Evolutionary conservation across 768 basidiomycete genomes (phyloP), one percentile per base, ranked within the genome.

Genomic region (Cystofilobasidium capitatum): DNA sequence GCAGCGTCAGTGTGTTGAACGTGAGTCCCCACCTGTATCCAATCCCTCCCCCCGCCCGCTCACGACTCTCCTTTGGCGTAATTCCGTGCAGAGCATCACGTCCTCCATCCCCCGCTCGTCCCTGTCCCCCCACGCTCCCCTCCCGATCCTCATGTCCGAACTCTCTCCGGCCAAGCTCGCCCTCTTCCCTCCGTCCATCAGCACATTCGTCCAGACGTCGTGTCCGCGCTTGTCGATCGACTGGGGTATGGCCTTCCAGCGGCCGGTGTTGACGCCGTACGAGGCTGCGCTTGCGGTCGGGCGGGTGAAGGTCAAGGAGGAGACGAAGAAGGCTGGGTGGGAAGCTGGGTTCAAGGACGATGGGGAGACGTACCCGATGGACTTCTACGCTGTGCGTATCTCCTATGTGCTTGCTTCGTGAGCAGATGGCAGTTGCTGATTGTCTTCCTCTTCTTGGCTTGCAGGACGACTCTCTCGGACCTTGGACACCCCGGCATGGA

Each of bases 181-280:
- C 5, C 80, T 98, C 3, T 88, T 99, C 76, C 73, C 78, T 0
- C 84, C 85, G 0, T 84, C 91, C 69, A 82, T 98, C 71, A 86
- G 89, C 2, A 85, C 88, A 0, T 98, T 98, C 76, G 84, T 98
- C 22, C 96, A 98, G 75, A 99, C 96, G 1, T 90, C 92, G 0
- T 98, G 96, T 76, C 96, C 96, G 3, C 85, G 96, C 31, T 79
- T 99, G 62, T 92, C 90, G 22, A 98, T 98, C 66, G 96, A 99
- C 75, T 99, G 96, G 96, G 96, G 96, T 4, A 93, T 93, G 74
- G 96, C 94, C 1, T 99, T 99, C 78, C 81, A 86, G 63, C 80
- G 83, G 26, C 96, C 96, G 2, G 79, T 98, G 58, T 78, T 99
- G 40, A 92, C 86, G 72, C 92, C 94, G 0, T 99, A 97, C 75